Evolutionary conservation across 1,139 yeast genomes (phyloP), one percentile per base, ranked within the genome.

Genomic region (Zygotorulaspora mrakii): DNA sequence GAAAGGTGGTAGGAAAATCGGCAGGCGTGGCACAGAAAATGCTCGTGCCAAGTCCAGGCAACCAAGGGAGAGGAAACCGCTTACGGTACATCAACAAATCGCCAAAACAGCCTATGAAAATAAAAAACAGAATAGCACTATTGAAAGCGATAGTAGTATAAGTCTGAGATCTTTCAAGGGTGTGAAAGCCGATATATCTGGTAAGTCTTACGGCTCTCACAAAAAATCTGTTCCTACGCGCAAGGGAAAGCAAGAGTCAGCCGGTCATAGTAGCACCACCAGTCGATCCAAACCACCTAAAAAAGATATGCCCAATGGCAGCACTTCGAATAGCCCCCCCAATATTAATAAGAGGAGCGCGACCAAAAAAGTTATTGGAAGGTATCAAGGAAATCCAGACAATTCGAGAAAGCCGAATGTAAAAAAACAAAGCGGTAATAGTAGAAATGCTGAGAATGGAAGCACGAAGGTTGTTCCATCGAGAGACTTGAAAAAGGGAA

Each of bases 121-220:
- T 18, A 57, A 55, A 26, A 54, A 54, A 35, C 41, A 47, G 11
- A 59, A 59, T 40, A 51, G 52, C 25, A 44, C 37, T 3, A 59
- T 59, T 21, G 52, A 47, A 17, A 62, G 65, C 50, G 57, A 48
- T 10, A 52, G 52, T 29, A 48, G 41, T 2, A 47, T 54, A n/a
- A 59, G 57, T 23, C 39, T 65, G 31, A 52, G 58, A 37, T 56
- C 62, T 11, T 65, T 65, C 45, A 60, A 57, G 33, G 65, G 61
- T 22, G 37, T 50, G 10, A 57, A 48, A 37, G 61, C 61, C 7
- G 40, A 42, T 11, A n/a, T 5, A 9, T 5, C 27, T 13, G 24
- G 26, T n/a, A 31, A 32, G n/a, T 13, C 33, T 10, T 14, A 31
- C n/a, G n/a, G n/a, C n/a, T n/a, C n/a, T n/a, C n/a, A n/a, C n/a